Percentiles rank a stretch among this genome's conserved stretches.
phyloP scores from a whole-genome alignment of 257 asterid genomes.

The Nicotiana paniculata region DNA sequence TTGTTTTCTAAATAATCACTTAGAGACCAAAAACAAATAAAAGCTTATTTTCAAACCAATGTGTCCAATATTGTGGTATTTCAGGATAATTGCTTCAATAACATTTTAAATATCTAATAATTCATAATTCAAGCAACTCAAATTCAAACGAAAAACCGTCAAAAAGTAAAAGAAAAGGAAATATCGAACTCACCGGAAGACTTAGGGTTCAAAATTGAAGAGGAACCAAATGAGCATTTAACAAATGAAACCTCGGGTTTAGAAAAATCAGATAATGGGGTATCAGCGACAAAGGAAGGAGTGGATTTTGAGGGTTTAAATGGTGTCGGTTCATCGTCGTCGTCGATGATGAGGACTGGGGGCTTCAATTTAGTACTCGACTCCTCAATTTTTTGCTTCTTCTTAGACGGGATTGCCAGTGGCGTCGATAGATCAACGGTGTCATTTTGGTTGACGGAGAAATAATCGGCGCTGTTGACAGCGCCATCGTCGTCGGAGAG shows the following conservation, averaged over 20 bases:
- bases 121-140: not conserved
- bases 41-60: not conserved
- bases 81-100: not conserved
- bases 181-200: conserved; percentile 23
- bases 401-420: conserved; percentile 37
- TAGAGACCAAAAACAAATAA: not conserved
- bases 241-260: conserved; percentile 28
- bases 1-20: not conserved
- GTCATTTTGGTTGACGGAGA: not conserved
- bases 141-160: not conserved
- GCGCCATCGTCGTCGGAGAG: conserved; percentile 42
- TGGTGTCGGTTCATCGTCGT: conserved; percentile 70
- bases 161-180: not conserved
- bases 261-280: conserved; percentile 39
- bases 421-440: conserved; percentile 72
- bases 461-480: not conserved
- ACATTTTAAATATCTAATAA: not conserved
- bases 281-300: conserved; percentile 45
- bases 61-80: not conserved
- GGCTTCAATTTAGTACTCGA: conserved; percentile 33
- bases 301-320: conserved; percentile 22
- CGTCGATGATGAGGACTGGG: conserved; percentile 61
- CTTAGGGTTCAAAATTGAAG: not conserved
- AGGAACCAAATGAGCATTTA: conserved; percentile 28
- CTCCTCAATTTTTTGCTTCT: conserved; percentile 48